Conservation (phyloP, 345 rosid genomes). For the Salix udensis region DNA sequence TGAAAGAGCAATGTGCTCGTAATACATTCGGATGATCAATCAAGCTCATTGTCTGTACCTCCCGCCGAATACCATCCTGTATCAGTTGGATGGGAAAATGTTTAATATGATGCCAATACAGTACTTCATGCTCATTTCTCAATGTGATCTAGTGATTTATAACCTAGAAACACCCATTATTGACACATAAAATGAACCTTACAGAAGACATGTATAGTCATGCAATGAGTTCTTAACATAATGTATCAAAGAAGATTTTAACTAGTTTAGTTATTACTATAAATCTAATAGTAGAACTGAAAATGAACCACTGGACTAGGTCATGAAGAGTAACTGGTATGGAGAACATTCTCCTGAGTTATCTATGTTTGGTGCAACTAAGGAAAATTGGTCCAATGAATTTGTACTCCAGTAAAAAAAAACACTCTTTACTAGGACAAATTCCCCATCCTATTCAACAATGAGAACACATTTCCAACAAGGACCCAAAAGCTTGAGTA, state of each 20-base stretch:
- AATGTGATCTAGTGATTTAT: not conserved
- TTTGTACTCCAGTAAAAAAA: too few relatives aligned
- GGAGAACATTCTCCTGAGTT: too few relatives aligned
- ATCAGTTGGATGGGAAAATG: conserved; percentile 12
- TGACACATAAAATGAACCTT: not conserved
- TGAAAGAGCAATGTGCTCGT: conserved; percentile 87
- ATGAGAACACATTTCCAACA: too few relatives aligned
- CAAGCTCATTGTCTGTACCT: conserved; percentile 93
- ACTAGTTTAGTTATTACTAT: not conserved
- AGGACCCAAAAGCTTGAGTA: too few relatives aligned
- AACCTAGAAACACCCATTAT: not conserved
- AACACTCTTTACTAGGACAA: too few relatives aligned
- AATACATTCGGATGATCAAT: conserved; percentile 81
- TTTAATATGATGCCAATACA: not conserved
- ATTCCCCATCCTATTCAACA: too few relatives aligned
- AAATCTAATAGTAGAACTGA: not conserved
- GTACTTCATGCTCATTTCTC: not conserved
- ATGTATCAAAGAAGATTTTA: not conserved
- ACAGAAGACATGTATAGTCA: not conserved
- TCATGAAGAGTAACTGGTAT: not conserved
- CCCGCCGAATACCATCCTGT: conserved; percentile 95
- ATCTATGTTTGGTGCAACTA: too few relatives aligned
- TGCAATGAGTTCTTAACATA: not conserved
- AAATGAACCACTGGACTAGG: conserved; percentile 13
- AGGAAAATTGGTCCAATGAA: too few relatives aligned